Base-by-base conservation (phyloP, 208 protist species). In the Acanthamoeba lenticulata region DNA sequence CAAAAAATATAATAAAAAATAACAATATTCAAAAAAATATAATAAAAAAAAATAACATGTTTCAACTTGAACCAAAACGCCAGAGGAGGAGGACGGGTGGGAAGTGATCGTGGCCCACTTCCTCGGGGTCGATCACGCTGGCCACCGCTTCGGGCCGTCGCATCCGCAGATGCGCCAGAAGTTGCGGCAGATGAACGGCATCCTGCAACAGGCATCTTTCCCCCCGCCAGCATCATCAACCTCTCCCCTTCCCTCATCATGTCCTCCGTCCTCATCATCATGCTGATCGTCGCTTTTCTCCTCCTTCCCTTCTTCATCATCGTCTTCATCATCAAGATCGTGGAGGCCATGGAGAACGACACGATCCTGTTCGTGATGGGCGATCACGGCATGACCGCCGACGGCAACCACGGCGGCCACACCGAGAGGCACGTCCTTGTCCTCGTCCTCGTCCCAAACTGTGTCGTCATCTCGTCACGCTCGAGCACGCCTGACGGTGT, bases 351-450 rank as follows among this genome's bases (percentile, higher is more conserved):
- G 79, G 47, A 62, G 27, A 95, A 95, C 27, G 83, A 96, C 67
- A 99, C 98, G 69, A 94, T 99, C 92, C 94, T 99, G 89, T 93
- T 99, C 6, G 97, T 99, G 34, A 96, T 99, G 90, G 99, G 99
- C 32, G 99, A 99, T 94, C 99, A 99, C 95, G 99, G 99, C 83
- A 99, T 99, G 98, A 99, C 98, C 47, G 96, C 97, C 55, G 98
- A 98, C 94, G 99, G 99, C 38, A 98, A 99, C 94, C 99, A 99
- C 96, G 99, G 99, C 72, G 99, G 99, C 42, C 96, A 95, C 74
- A 97, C 98, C 0, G 62, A 94, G 4, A 79, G n/a, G n/a, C n/a
- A n/a, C n/a, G n/a, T n/a, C n/a, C n/a, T n/a, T n/a, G n/a, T n/a
- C n/a, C n/a, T n/a, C n/a, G n/a, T n/a, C n/a, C n/a, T n/a, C n/a